Base-by-base conservation (phyloP, 345 rosid species). In the Fremontodendron californicum region DNA sequence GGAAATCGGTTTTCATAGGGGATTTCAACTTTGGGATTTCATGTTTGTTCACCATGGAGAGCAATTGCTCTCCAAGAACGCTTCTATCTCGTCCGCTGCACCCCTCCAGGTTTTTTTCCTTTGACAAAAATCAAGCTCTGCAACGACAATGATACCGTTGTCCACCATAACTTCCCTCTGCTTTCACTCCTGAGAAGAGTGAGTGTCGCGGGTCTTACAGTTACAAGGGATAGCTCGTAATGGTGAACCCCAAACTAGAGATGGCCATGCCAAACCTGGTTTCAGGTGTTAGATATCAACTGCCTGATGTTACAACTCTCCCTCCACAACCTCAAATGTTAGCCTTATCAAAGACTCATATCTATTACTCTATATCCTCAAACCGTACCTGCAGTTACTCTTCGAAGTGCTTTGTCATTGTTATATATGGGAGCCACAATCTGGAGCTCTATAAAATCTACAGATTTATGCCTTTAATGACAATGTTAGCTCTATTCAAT, bases 11-110 rank as follows among this genome's bases (percentile, higher is more conserved):
- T 43, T 45, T 46, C 35, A 0, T 3, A 8, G 63, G 67, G 31
- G 42, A 54, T 64, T 54, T 16, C 35, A 18, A n/a, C n/a, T n/a
- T n/a, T n/a, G n/a, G n/a, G n/a, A n/a, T n/a, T n/a, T n/a, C n/a
- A n/a, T 66, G 71, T 66, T 66, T 66, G 71, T 66, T 66, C 49
- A 21, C 4, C 71, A n/a, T 40, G 48, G 16, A 66, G 7, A 40
- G 39, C 68, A 35, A 13, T 11, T 40, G 29, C 18, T n/a, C 31
- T n/a, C 71, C 49, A n/a, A 11, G 16, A 40, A 9, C 15, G 7
- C 39, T 33, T 18, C 4, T 2, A 63, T 33, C 43, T 18, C 21
- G 25, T 1, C 5, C 60, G 43, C n/a, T n/a, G 19, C 48, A 3
- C 21, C 25, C 48, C 29, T 9, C 15, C 67, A 35, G 23, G 18